Evolutionary conservation across 2,329 filamentous ascomycete species (phyloP).

Genomic region (Fusarium sp.): DNA sequence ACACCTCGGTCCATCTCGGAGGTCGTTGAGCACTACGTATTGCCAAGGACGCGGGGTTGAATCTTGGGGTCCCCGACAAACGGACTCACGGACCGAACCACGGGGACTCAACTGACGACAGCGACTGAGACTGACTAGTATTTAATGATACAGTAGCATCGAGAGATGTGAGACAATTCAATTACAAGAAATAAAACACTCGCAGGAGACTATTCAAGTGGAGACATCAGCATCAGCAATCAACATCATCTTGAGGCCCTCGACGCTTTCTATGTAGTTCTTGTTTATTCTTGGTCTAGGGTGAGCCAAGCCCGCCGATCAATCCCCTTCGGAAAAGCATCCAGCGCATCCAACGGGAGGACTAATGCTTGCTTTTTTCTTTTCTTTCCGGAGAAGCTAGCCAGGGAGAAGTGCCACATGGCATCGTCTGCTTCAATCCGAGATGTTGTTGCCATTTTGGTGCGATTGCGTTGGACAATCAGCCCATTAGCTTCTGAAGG

Average conservation of each 20-base stretch:
- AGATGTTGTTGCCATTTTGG: slow-evolving; percentile 1
- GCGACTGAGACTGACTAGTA: slow-evolving; percentile 8
- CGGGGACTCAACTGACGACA: slow-evolving; percentile 7
- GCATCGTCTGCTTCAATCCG: slow-evolving; percentile 38
- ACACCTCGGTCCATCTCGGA: slow-evolving; percentile 21
- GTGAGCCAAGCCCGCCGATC: slow-evolving; percentile 34
- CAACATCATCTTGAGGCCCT: slow-evolving; percentile 29
- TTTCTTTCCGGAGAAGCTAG: slow-evolving; percentile 4
- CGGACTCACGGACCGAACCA: slow-evolving; percentile 19
- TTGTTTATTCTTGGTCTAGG: slow-evolving; percentile 26
- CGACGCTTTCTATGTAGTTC: background rate
- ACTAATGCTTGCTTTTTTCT: slow-evolving; percentile 28
- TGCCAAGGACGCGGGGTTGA: slow-evolving; percentile 37
- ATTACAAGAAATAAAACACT: background rate
- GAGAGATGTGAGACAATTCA: background rate
- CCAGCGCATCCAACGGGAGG: slow-evolving; percentile 19
- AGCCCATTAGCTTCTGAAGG: slow-evolving; percentile 21
- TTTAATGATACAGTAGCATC: slow-evolving; percentile 1
- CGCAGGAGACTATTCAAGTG: slow-evolving; percentile 10
- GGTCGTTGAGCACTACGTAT: slow-evolving; percentile 1
- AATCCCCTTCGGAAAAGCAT: slow-evolving; percentile 16
- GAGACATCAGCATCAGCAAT: background rate
- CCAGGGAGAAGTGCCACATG: slow-evolving; percentile 40
- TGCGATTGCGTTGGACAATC: slow-evolving; percentile 8
- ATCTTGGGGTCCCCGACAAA: slow-evolving; percentile 32